A percentile compares a stretch with the other conserved stretches of the same genome.
phyloP scores from a whole-genome alignment of 192 early-diverging fungal genomes.

The Coemansia aciculifera region DNA sequence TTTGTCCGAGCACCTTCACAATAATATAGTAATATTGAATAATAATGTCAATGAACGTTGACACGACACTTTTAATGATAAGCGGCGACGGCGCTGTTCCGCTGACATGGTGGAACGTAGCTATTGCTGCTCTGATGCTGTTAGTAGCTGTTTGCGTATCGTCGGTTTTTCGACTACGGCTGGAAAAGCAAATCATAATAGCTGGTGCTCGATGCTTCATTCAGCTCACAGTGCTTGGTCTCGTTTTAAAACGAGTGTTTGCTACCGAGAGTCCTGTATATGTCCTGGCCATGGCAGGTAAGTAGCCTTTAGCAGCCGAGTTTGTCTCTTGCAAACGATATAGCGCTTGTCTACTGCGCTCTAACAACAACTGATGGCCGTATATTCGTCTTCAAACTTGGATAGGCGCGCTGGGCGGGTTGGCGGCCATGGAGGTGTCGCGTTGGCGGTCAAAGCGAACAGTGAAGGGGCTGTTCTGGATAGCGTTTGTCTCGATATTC shows the following conservation, averaged over 20 bases:
- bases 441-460: slow-evolving; percentile 63
- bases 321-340: neutral
- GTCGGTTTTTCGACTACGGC: slow-evolving; percentile 19
- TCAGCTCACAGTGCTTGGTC: slow-evolving; percentile 77
- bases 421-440: slow-evolving; percentile 50
- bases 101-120: slow-evolving; percentile 48
- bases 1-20: neutral
- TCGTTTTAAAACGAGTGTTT: slow-evolving; percentile 69
- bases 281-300: slow-evolving; percentile 60
- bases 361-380: neutral
- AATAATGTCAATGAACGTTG: slow-evolving; percentile 4
- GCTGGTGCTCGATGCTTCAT: slow-evolving; percentile 71
- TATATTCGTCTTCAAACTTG: neutral
- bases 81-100: slow-evolving; percentile 10
- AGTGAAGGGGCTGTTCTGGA: slow-evolving; percentile 72
- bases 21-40: neutral
- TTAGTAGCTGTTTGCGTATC: slow-evolving; percentile 37
- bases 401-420: slow-evolving; percentile 45
- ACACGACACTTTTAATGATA: neutral
- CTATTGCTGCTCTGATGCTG: slow-evolving; percentile 37
- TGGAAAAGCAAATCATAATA: slow-evolving; percentile 61
- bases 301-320: neutral
- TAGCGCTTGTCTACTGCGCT: neutral
- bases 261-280: slow-evolving; percentile 57
- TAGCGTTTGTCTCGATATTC: slow-evolving; percentile 56